Evolutionary conservation across 768 basidiomycete species (phyloP).

Genomic region (Lactarius indigo): DNA sequence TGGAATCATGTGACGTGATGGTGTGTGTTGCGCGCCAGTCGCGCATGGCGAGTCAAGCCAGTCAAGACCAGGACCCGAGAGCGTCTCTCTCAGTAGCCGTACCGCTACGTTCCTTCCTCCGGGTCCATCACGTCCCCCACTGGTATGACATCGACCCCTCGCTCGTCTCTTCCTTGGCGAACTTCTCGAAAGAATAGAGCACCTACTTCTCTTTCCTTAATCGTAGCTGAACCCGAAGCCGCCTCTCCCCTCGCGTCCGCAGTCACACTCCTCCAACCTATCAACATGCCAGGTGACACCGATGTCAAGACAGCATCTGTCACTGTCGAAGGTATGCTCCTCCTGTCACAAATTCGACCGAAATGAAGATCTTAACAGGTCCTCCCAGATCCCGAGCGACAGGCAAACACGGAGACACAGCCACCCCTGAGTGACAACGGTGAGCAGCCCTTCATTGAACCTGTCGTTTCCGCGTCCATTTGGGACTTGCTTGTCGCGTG

Average conservation of each 20-base stretch:
- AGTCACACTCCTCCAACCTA: slow-evolving; percentile 15
- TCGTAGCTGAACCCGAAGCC: slow-evolving; percentile 20
- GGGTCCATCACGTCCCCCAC: neutral
- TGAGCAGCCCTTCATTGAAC: neutral
- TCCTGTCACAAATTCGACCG: neutral
- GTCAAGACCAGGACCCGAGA: neutral
- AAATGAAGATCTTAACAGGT: neutral
- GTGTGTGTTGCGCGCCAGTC: neutral
- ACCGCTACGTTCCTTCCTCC: neutral
- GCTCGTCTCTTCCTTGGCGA: slow-evolving; percentile 19
- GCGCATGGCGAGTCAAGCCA: neutral
- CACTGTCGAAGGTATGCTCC: neutral
- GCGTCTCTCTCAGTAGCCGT: neutral
- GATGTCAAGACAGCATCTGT: neutral
- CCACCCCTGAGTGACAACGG: neutral
- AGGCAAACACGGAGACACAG: neutral
- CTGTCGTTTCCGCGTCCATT: neutral
- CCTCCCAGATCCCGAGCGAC: slow-evolving; percentile 3
- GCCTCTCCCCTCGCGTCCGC: slow-evolving; percentile 18
- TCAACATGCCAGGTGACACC: slow-evolving; percentile 5
- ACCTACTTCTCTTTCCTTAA: slow-evolving; percentile 22
- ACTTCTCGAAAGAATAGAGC: slow-evolving; percentile 17
- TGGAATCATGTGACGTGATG: neutral
- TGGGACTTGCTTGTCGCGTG: neutral
- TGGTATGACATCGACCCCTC: slow-evolving; percentile 21